Base-by-base conservation (phyloP, 805 yeast species). In the Yamadazyma kitorensis region DNA sequence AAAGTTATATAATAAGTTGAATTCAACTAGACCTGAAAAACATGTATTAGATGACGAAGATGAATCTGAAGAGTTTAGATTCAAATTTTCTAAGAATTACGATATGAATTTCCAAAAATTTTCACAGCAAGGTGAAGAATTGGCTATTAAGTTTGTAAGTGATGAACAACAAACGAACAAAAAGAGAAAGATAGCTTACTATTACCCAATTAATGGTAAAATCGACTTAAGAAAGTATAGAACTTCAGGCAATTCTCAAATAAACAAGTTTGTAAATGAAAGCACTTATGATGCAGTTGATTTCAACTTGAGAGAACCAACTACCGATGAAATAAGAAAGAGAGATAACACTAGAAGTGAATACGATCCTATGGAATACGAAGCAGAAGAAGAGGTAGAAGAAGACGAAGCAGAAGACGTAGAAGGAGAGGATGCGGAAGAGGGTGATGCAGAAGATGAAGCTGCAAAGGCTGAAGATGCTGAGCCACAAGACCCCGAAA, bases 191-290 rank as follows among this genome's bases (percentile, higher is more conserved):
- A 68, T 76, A 6, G 95, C 87, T 3, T 75, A 72, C 48, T 93
- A 83, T 55, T 77, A 83, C 39, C 96, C 97, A 6, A 64, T 91
- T 12, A 66, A 74, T 10, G 87, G 89, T 22, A 79, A 82, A 47
- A 72, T 86, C 27, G 93, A 82, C 45, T 76, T 93, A 54, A 87
- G 85, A 64, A 82, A 91, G 55, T 80, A 95, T 55, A 78, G 96
- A 59, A 77, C 87, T 10, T 81, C 77, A 24, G 69, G 77, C 29
- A 73, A 67, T 45, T 49, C 62, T n/a, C 71, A 68, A 34, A 61
- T 78, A 44, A 74, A 73, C 44, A 73, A 76, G 21, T 72, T 73
- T 33, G 69, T 80, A 37, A 70, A 71, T 37, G 78, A 72, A 20
- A 61, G 74, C 35, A 77, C 84, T 16, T 60, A 73, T 41, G 91